Evolutionary conservation across 331 rosid genomes (phyloP), one percentile per base, ranked within the genome.

Genomic region (Rosa hybrid): DNA sequence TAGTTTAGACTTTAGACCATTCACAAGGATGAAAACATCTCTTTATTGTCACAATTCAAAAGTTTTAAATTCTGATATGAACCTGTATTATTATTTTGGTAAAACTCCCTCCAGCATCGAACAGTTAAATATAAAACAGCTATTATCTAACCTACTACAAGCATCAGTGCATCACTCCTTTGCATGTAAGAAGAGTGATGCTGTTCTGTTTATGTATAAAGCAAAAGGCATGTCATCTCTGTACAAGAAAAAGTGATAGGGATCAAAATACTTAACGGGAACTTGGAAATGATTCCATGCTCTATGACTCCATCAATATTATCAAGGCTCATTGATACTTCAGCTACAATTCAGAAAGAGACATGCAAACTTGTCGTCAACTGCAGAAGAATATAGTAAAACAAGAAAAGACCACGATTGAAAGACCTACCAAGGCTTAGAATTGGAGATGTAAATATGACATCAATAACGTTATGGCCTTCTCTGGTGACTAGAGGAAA

Each of bases 361-460:
- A n/a, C 8, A 42, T 12, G 13, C 21, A 64, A 78, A 71, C 72
- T 18, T 48, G 77, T 71, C 46, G 4, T 39, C 53, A 76, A 57
- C 8, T 5, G 50, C 12, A 7, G 21, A 57, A 7, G 46, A 48
- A 78, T 34, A 67, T 27, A 38, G 39, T 69, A 27, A 42, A 78
- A 69, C 81, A 54, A 77, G 70, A 21, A 42, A 39, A 25, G 18
- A 70, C 21, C 62, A 42, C 13, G 11, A 27, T 14, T 27, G 41
- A 70, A 70, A 73, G 82, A 78, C 91, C 53, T 74, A 92, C 94
- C 93, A 41, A 94, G 94, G 81, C 81, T 94, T 81, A 38, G 80
- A 74, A 94, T 89, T 69, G 98, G 98, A 83, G 98, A 94, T 44
- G 97, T 94, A 83, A 89, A 94, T 79, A 94, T 92, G 87, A 94